Conservation (phyloP, 2,329 filamentous ascomycete genomes). For the Claviceps sp. region DNA sequence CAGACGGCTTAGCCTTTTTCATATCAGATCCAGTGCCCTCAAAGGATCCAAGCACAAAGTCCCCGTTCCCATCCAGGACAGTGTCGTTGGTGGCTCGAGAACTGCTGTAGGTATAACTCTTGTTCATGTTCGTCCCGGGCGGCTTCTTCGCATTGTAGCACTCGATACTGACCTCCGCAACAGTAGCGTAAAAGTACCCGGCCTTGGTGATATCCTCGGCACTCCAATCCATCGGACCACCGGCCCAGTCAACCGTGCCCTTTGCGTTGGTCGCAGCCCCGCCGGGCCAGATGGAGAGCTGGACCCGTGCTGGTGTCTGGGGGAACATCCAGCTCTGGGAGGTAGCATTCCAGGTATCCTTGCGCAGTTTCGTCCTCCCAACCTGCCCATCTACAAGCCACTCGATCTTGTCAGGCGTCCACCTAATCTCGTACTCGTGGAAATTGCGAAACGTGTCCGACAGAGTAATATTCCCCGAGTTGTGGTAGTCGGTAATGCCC, state of each 20-base stretch:
- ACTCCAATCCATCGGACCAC: constrained; percentile 76
- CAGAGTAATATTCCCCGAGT: constrained; percentile 57
- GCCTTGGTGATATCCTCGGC: constrained; percentile 64
- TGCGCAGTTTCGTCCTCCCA: constrained; percentile 59
- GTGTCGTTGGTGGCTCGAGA: constrained; percentile 58
- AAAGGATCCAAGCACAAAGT: constrained; percentile 66
- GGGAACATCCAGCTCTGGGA: constrained; percentile 74
- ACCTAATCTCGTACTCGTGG: constrained; percentile 88
- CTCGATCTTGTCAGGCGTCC: constrained; percentile 73
- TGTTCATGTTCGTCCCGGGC: constrained; percentile 56
- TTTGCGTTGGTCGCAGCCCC: constrained; percentile 64
- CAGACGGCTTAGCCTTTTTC: constrained; percentile 27
- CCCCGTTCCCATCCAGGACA: constrained; percentile 60
- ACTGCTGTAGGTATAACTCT: constrained; percentile 64
- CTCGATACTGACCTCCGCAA: constrained; percentile 65
- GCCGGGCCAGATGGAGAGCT: constrained; percentile 93
- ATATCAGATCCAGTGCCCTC: constrained; percentile 70
- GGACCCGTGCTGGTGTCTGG: constrained; percentile 80
- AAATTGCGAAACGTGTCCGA: constrained; percentile 62
- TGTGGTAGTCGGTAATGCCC: constrained; percentile 74
- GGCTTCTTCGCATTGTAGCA: constrained; percentile 58
- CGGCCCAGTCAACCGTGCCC: constrained; percentile 85
- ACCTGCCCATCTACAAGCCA: constrained; percentile 79
- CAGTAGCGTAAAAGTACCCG: constrained; percentile 79
- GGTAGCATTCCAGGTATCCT: constrained; percentile 76